Conservation (phyloP, 371 early-diverging fungal genomes). For the Syncephalastrum monosporum region DNA sequence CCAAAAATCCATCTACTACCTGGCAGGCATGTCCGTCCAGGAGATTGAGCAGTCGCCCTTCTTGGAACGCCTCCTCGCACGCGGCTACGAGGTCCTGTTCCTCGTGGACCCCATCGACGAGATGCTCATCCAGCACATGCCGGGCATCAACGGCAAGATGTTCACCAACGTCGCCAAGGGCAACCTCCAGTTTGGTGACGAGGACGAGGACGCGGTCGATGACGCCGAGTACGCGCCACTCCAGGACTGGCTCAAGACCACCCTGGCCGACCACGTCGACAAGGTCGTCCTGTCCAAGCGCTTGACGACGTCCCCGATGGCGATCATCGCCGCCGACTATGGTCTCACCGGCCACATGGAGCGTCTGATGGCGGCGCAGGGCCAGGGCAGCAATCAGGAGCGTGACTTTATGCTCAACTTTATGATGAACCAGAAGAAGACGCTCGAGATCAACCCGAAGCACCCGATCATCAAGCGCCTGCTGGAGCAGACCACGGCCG, state of each 20-base stretch:
- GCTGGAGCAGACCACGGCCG: slow-evolving; percentile 49
- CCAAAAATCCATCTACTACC: slow-evolving; percentile 87
- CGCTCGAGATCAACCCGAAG: slow-evolving; percentile 84
- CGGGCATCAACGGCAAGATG: slow-evolving; percentile 73
- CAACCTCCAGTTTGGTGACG: slow-evolving; percentile 78
- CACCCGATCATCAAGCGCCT: slow-evolving; percentile 66
- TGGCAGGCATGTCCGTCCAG: slow-evolving; percentile 73
- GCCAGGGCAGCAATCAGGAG: slow-evolving; percentile 38
- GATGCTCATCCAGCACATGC: slow-evolving; percentile 71
- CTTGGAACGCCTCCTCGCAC: slow-evolving; percentile 79
- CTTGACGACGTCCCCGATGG: slow-evolving; percentile 74
- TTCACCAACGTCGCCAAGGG: slow-evolving; percentile 86
- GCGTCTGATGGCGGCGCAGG: slow-evolving; percentile 75
- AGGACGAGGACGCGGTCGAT: slow-evolving; percentile 46
- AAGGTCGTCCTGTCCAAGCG: slow-evolving; percentile 74
- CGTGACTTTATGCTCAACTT: slow-evolving; percentile 57
- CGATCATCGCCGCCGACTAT: slow-evolving; percentile 68
- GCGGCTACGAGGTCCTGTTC: slow-evolving; percentile 91
- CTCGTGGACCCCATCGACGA: slow-evolving; percentile 94
- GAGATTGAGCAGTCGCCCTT: slow-evolving; percentile 84
- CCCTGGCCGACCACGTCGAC: slow-evolving; percentile 70
- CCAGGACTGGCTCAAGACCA: slow-evolving; percentile 61
- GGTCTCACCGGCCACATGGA: slow-evolving; percentile 90
- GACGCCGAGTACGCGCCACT: slow-evolving; percentile 67
- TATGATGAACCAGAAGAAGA: slow-evolving; percentile 71